Percentiles rank a stretch among this genome's conserved stretches.
Conservation (phyloP, 192 early-diverging fungal species). For the Spinellus fusiger region DNA sequence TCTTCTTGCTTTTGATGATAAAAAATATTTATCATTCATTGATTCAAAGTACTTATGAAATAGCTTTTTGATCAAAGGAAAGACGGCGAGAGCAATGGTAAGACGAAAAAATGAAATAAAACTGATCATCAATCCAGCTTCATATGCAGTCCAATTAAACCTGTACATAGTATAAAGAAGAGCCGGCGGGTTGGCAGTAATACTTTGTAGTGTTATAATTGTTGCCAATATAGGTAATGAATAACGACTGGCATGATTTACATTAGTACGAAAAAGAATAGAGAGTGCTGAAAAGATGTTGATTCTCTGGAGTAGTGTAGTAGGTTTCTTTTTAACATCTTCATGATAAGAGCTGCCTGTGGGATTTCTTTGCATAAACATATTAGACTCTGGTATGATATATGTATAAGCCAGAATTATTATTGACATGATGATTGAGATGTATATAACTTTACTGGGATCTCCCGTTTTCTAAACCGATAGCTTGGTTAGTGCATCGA, state of each 20-base stretch:
- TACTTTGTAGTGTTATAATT: constrained; percentile 15
- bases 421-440: not conserved
- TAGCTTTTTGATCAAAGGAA: constrained; percentile 26
- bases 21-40: not conserved
- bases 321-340: not conserved
- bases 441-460: constrained; percentile 3
- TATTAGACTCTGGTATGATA: constrained; percentile 31
- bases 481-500: not conserved
- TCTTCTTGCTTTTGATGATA: no score
- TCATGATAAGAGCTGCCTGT: not conserved
- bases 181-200: constrained; percentile 15
- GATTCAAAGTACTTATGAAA: constrained; percentile 19
- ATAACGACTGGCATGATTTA: constrained; percentile 7
- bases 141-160: constrained; percentile 42
- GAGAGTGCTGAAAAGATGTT: constrained; percentile 28
- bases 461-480: constrained; percentile 6
- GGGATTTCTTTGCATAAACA: not conserved
- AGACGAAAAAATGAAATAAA: constrained; percentile 19
- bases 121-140: constrained; percentile 35
- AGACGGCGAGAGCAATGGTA: constrained; percentile 23
- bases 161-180: constrained; percentile 37
- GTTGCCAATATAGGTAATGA: constrained; percentile 14
- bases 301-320: constrained; percentile 11
- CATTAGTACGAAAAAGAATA: constrained; percentile 15
- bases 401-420: constrained; percentile 1